phyloP scores from a whole-genome alignment of 768 basidiomycete genomes.

The Crepidotus variabilis region DNA sequence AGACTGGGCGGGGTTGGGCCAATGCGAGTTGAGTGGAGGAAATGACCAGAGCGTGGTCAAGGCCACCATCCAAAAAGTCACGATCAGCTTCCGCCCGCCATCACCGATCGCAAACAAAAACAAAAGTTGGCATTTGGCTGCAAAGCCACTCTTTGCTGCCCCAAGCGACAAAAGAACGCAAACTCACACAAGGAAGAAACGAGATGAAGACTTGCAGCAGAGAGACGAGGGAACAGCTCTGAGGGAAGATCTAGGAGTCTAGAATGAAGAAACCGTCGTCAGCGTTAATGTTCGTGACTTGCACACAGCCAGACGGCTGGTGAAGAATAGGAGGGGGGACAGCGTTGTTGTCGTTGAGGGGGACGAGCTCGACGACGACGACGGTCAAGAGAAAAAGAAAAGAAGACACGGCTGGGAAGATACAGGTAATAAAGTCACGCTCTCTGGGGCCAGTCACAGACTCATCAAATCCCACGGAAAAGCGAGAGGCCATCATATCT shows the following conservation, averaged over 20 bases:
- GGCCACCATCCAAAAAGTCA: background rate
- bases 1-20: conserved; percentile 19
- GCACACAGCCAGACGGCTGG: conserved; percentile 16
- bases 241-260: conserved; percentile 20
- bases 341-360: conserved; percentile 27
- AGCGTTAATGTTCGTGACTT: conserved; percentile 43
- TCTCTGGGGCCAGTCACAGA: conserved; percentile 15
- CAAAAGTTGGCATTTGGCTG: background rate
- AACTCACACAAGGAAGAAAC: conserved; percentile 1
- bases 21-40: conserved; percentile 4
- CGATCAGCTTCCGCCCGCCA: conserved; percentile 1
- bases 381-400: conserved; percentile 25
- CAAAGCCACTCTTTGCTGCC: background rate
- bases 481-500: conserved; percentile 16
- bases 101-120: conserved; percentile 3
- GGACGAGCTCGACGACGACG: conserved; percentile 39
- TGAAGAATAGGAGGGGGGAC: conserved; percentile 22
- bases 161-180: background rate
- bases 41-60: conserved; percentile 2
- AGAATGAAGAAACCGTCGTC: conserved; percentile 29
- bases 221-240: conserved; percentile 4
- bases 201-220: conserved; percentile 9
- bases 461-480: background rate
- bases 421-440: conserved; percentile 21
- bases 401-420: conserved; percentile 23